Evolutionary conservation across 148 eudicot species (phyloP), one percentile per base, ranked within the genome.

Genomic region (Linanthus parryae): DNA sequence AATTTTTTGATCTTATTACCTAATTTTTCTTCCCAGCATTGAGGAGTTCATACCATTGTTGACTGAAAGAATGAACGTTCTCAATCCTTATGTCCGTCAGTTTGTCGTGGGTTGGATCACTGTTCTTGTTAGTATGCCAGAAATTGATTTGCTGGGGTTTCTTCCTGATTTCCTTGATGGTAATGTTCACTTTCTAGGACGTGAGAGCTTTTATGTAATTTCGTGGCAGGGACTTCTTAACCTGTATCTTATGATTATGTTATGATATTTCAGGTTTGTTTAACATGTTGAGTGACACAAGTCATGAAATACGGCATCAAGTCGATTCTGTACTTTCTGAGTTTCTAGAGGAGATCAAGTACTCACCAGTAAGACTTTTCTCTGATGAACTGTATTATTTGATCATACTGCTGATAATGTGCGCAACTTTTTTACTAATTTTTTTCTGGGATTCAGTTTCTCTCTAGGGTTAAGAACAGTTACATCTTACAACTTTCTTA

Each of bases 81-180:
- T 89, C 13, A 85, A 82, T 67, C 95, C 97, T 29, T 82, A 72
- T 68, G 97, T 85, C 59, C 97, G 97, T 54, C 97, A 85, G 50
- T 89, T 89, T 67, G 69, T 89, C 76, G 97, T 89, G 13, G 97
- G 95, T 36, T 89, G 97, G 97, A 89, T 89, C 66, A 89, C 97
- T 27, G 97, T 89, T 30, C 57, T 89, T 57, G 97, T 85, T 65
- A 89, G 97, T 63, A 91, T 85, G 60, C 97, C 97, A 20, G 97
- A 85, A 54, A 82, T 89, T 30, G 97, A 89, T 64, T 85, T 89
- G 97, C 69, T 89, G 63, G 97, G 97, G 41, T 89, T 89, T 71
- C 97, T 89, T 73, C 97, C 97, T 52, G 97, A 89, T 80, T 85
- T 89, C 75, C 95, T 89, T 58, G 97, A 89, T 66, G 97, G 97